phyloP scores from a whole-genome alignment of 1,139 yeast species.

The Yamadazyma pseudoaaseri region DNA sequence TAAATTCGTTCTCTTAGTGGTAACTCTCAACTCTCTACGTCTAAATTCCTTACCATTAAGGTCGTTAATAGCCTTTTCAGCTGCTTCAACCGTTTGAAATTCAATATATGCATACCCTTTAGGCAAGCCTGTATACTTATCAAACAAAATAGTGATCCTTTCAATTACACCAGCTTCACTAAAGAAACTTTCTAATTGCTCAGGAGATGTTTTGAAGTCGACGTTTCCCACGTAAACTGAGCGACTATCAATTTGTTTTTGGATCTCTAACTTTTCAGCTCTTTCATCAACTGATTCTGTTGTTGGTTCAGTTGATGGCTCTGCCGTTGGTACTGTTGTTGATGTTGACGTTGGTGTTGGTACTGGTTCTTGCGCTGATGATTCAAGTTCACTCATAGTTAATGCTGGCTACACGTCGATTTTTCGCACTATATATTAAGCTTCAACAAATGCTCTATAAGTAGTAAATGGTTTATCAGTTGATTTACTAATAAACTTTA shows the following conservation, averaged over 20 bases:
- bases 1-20: constrained; percentile 39
- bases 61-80: constrained; percentile 33
- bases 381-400: too few species aligned
- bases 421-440: too few species aligned
- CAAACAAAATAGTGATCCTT: constrained; percentile 41
- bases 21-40: constrained; percentile 37
- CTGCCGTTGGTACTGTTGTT: too few species aligned
- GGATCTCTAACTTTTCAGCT: constrained; percentile 27
- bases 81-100: constrained; percentile 29
- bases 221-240: constrained; percentile 47
- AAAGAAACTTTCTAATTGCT: constrained; percentile 40
- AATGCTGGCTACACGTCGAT: too few species aligned
- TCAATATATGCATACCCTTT: constrained; percentile 50
- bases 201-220: constrained; percentile 42
- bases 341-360: too few species aligned
- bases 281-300: constrained; percentile 16
- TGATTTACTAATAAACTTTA: constrained; percentile 56
- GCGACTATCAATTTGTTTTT: constrained; percentile 34
- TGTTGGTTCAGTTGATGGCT: neutral
- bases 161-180: constrained; percentile 33
- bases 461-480: constrained; percentile 57
- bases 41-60: constrained; percentile 35
- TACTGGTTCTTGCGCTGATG: too few species aligned
- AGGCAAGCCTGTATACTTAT: constrained; percentile 36
- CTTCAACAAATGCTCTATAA: constrained; percentile 86